These are phyloP conservation scores for Lachancea meyersii DNA, from an alignment of 805 yeast genomes.

Conservation along the genomic window DNA sequence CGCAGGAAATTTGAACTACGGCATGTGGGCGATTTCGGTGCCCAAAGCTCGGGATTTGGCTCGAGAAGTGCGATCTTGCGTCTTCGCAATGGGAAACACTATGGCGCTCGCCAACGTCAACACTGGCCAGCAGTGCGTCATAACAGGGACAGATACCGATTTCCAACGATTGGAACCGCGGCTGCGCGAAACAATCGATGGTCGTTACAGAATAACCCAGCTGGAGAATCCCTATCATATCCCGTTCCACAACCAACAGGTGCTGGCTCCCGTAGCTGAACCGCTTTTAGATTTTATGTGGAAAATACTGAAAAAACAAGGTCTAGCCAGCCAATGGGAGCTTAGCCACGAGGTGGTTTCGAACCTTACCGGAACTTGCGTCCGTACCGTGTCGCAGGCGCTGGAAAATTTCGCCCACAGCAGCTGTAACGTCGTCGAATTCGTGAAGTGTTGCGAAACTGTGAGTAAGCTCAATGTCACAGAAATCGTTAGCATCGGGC, in stretches of 20 bases:
- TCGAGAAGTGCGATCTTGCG: conserved; percentile 16
- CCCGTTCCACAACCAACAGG: conserved; percentile 32
- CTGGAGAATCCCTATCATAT: conserved; percentile 29
- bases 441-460: conserved; percentile 30
- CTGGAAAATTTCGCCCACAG: conserved; percentile 31
- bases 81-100: neutral
- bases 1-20: conserved; percentile 25
- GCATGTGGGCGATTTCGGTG: conserved; percentile 32
- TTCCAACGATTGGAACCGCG: conserved; percentile 23
- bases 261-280: conserved; percentile 28
- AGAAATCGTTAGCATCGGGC: conserved; percentile 29
- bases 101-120: conserved; percentile 29
- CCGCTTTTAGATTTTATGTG: conserved; percentile 32
- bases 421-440: conserved; percentile 31
- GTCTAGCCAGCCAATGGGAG: conserved; percentile 17
- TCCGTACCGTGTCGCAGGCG: conserved; percentile 25
- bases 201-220: conserved; percentile 24
- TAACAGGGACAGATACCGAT: conserved; percentile 28
- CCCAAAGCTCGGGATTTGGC: conserved; percentile 26
- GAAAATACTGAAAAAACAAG: conserved; percentile 26
- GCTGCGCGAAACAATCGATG: conserved; percentile 13
- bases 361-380: conserved; percentile 28
- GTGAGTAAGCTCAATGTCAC: conserved; percentile 15
- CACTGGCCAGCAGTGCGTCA: conserved; percentile 30
- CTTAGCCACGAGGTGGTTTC: conserved; percentile 29